phyloP scores from a whole-genome alignment of 163 green algal species.

The Chloroidium sp. region DNA sequence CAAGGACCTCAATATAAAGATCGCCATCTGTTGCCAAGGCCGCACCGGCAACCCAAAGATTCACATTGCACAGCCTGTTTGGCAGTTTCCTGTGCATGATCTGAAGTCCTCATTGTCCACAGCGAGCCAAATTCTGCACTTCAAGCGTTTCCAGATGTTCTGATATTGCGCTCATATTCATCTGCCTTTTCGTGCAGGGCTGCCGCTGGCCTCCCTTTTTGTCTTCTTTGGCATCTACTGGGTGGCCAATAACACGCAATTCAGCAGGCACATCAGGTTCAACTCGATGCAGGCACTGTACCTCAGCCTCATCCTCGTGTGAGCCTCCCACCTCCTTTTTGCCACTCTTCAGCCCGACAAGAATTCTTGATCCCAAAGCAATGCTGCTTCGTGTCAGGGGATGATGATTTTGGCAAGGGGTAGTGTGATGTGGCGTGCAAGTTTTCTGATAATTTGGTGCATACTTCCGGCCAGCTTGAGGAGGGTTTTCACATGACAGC shows the following conservation, averaged over 20 bases:
- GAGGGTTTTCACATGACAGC: too few relatives aligned
- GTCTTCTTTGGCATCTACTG: background rate
- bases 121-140: background rate
- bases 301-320: constrained; percentile 85
- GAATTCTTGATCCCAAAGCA: too few relatives aligned
- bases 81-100: background rate
- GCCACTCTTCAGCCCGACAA: too few relatives aligned
- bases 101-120: background rate
- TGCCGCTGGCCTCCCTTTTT: background rate
- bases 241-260: constrained; percentile 54
- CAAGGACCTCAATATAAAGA: constrained; percentile 16
- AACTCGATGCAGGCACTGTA: constrained; percentile 72
- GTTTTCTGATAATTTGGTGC: too few relatives aligned
- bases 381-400: too few relatives aligned
- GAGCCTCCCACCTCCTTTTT: constrained; percentile 4
- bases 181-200: background rate
- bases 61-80: background rate
- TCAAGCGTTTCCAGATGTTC: background rate
- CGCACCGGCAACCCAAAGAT: background rate
- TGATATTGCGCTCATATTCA: background rate
- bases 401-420: too few relatives aligned
- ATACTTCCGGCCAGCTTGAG: too few relatives aligned
- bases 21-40: background rate
- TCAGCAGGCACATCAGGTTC: constrained; percentile 68
- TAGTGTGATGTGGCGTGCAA: too few relatives aligned